Evolutionary conservation across 495 filamentous ascomycete genomes (phyloP).

Genomic region (Aspergillus biplanus): DNA sequence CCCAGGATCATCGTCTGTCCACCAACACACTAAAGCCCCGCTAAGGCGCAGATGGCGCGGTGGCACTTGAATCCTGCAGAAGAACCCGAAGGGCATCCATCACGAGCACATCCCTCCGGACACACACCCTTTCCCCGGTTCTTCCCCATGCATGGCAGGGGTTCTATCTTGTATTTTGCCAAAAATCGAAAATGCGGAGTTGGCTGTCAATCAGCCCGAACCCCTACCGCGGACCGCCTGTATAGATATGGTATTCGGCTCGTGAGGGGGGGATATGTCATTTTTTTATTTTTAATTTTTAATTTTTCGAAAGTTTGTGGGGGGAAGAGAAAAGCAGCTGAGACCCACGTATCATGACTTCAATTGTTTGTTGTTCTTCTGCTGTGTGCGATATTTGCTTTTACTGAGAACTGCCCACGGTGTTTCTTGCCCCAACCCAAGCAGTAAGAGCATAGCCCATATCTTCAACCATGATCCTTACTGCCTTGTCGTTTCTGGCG

Average conservation of each 20-base stretch:
- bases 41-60: background rate
- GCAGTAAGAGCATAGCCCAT: background rate
- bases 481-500: slow-evolving; percentile 2
- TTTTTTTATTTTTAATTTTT: background rate
- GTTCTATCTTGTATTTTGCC: too few relatives aligned
- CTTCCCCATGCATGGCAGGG: too few relatives aligned
- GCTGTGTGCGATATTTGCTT: background rate
- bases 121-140: background rate
- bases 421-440: background rate
- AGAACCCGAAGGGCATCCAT: background rate
- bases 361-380: background rate
- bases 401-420: background rate
- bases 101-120: background rate
- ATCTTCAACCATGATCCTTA: slow-evolving; percentile 6
- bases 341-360: background rate
- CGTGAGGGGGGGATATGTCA: background rate
- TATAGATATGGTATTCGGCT: background rate
- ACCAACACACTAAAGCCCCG: background rate
- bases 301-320: background rate
- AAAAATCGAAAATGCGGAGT: background rate
- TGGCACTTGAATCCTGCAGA: background rate
- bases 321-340: too few relatives aligned
- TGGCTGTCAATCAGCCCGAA: background rate
- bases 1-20: too few relatives aligned
- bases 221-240: background rate